Percentiles rank a stretch among this genome's conserved stretches.
Evolutionary conservation across 306 rosid species (phyloP).

Genomic region (Carpinus viminea): DNA sequence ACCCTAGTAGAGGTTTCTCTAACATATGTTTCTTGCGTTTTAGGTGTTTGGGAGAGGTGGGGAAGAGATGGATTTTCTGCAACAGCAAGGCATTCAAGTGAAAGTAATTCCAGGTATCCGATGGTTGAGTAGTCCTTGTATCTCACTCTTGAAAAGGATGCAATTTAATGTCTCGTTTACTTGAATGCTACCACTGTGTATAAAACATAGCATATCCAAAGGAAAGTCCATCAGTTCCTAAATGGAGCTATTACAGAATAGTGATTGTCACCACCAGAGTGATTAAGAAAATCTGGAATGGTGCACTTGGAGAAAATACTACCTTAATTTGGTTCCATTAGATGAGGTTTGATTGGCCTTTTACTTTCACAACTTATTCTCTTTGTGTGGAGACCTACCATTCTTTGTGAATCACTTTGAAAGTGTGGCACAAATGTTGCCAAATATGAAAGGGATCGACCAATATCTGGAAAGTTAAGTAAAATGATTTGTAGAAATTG

Average conservation of each 20-base stretch:
- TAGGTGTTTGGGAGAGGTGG: slow-evolving; percentile 99
- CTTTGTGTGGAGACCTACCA: neutral
- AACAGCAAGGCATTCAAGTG: slow-evolving; percentile 86
- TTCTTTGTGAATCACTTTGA: neutral
- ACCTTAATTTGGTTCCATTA: neutral
- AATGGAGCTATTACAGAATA: neutral
- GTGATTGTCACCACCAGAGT: neutral
- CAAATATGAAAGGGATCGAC: neutral
- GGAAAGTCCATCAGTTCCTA: neutral
- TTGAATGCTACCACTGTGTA: slow-evolving; percentile 4
- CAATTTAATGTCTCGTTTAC: neutral
- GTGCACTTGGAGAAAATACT: neutral
- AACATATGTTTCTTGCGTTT: slow-evolving; percentile 18
- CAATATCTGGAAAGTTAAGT: neutral
- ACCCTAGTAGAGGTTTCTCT: slow-evolving; percentile 1
- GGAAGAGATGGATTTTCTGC: slow-evolving; percentile 98
- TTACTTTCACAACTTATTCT: neutral
- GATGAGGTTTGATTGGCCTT: neutral
- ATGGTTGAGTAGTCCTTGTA: neutral
- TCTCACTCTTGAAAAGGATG: neutral
- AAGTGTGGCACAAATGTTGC: neutral
- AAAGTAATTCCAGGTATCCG: slow-evolving; percentile 88
- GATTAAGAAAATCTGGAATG: neutral
- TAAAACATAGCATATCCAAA: neutral
- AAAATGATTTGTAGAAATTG: neutral